Conservation (phyloP, 2,329 filamentous ascomycete genomes). For the Sporothrix schenckii region DNA sequence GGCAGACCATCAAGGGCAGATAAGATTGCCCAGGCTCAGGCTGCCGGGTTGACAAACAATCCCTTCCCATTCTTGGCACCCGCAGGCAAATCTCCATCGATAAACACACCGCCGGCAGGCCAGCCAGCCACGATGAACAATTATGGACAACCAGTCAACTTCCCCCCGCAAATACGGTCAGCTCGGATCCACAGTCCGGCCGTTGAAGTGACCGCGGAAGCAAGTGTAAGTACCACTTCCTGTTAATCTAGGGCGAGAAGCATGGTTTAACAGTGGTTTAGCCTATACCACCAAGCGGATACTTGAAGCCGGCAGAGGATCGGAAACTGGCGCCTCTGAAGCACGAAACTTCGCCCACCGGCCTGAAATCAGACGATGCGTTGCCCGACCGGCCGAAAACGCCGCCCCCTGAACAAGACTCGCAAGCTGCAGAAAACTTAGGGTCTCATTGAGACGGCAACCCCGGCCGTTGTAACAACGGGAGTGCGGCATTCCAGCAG, state of each 20-base stretch:
- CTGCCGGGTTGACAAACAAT: slow-evolving; percentile 31
- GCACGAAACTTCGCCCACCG: not conserved
- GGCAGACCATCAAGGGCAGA: slow-evolving; percentile 45
- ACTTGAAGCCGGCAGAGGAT: not conserved
- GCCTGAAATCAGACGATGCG: not conserved
- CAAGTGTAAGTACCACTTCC: not conserved
- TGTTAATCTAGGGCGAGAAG: not conserved
- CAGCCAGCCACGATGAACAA: not conserved
- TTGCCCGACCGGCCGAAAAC: not conserved
- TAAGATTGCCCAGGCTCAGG: slow-evolving; percentile 40
- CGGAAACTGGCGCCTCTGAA: not conserved
- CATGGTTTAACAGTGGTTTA: not conserved
- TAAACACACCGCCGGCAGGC: not conserved
- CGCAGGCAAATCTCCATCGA: slow-evolving; percentile 22
- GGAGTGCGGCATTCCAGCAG: not conserved
- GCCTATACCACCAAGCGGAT: not conserved
- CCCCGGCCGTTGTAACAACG: slow-evolving; percentile 24
- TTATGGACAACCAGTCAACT: not conserved
- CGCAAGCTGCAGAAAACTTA: not conserved
- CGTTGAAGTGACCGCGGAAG: not conserved
- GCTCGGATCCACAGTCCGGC: not conserved
- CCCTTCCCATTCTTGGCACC: slow-evolving; percentile 29
- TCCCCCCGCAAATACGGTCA: not conserved
- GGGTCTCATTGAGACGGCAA: not conserved
- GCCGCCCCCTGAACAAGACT: not conserved